A percentile compares a stretch with the other conserved stretches of the same genome.
Conservation (phyloP, 805 yeast genomes). For the Candida succiphila region DNA sequence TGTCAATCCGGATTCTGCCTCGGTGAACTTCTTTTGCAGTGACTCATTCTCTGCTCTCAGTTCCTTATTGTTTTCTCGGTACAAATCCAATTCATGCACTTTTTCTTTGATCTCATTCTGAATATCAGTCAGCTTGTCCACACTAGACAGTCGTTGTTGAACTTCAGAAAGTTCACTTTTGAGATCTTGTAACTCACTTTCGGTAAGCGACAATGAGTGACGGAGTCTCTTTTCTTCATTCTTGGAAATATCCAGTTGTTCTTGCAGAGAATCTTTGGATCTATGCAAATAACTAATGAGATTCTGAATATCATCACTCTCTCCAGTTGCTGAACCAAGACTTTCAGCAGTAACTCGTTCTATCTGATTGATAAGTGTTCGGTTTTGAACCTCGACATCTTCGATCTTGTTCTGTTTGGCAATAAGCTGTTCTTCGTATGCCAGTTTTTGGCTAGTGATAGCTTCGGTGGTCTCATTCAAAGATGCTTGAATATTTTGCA, state of each 20-base stretch:
- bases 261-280: constrained; percentile 63
- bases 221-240: constrained; percentile 48
- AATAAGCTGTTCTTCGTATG: constrained; percentile 38
- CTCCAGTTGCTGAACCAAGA: constrained; percentile 7
- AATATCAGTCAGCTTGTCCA: constrained; percentile 11
- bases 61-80: constrained; percentile 18
- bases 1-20: constrained; percentile 3
- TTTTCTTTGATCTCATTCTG: constrained; percentile 17
- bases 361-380: constrained; percentile 57
- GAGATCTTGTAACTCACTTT: constrained; percentile 41
- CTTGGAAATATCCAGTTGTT: constrained; percentile 39
- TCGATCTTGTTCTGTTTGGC: constrained; percentile 33
- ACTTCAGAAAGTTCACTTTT: constrained; percentile 34
- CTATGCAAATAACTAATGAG: constrained; percentile 56
- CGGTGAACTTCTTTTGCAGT: constrained; percentile 2
- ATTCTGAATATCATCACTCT: constrained; percentile 29
- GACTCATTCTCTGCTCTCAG: constrained; percentile 13
- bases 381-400: constrained; percentile 59
- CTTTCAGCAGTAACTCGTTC: constrained; percentile 26
- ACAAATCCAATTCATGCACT: constrained; percentile 17
- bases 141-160: constrained; percentile 12
- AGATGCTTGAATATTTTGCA: constrained; percentile 22
- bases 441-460: constrained; percentile 34
- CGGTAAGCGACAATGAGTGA: constrained; percentile 36
- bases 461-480: constrained; percentile 28